phyloP scores from a whole-genome alignment of 75 land plant species.

The Isoetes taiwanensis region DNA sequence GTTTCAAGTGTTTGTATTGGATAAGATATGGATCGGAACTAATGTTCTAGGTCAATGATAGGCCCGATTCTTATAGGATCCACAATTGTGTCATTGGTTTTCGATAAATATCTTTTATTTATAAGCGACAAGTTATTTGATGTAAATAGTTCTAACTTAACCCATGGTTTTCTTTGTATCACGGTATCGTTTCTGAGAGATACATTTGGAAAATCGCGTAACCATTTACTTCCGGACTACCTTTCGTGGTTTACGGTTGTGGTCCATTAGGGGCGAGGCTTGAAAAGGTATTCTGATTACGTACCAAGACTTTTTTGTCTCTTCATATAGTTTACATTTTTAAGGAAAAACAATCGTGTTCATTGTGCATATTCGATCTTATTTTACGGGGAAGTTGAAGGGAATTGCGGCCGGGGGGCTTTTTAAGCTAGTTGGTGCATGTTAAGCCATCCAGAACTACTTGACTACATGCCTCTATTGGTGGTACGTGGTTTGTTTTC shows the following conservation, averaged over 20 bases:
- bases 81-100: too few species aligned
- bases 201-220: slow-evolving; percentile 32
- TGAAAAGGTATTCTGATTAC: slow-evolving; percentile 69
- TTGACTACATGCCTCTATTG: slow-evolving; percentile 66
- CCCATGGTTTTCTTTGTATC: not conserved
- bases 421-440: slow-evolving; percentile 72
- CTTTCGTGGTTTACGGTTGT: slow-evolving; percentile 49
- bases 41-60: too few species aligned
- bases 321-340: not conserved
- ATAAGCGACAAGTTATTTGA: too few species aligned
- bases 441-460: slow-evolving; percentile 65
- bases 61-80: too few species aligned
- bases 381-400: slow-evolving; percentile 61
- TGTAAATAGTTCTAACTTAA: too few species aligned
- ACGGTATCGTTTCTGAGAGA: slow-evolving; percentile 75
- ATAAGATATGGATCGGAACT: too few species aligned
- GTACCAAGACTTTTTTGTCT: not conserved
- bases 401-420: slow-evolving; percentile 66
- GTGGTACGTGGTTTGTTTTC: slow-evolving; percentile 45
- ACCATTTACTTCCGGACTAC: slow-evolving; percentile 56
- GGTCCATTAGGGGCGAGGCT: slow-evolving; percentile 36
- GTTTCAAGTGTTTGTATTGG: too few species aligned
- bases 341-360: not conserved
- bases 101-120: too few species aligned
- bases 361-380: not conserved